A percentile compares a stretch with the other conserved stretches of the same genome.
These are phyloP conservation scores for Parasitella parasitica DNA, from an alignment of 371 early-diverging fungal genomes.

Conservation along the genomic window DNA sequence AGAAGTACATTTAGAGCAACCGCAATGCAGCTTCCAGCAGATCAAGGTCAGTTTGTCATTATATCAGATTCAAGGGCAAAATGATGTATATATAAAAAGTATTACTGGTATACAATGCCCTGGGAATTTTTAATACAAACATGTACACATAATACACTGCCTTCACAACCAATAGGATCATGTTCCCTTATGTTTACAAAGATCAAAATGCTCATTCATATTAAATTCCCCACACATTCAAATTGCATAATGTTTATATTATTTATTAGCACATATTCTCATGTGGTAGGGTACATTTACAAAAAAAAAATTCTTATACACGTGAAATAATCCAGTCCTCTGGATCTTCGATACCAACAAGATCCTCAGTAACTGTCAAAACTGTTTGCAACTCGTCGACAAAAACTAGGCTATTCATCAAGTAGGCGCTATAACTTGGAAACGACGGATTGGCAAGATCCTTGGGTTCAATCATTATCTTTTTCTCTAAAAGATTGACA, in stretches of 20 bases:
- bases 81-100: background rate
- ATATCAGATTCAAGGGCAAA: too few species aligned
- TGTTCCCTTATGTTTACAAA: background rate
- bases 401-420: conserved; percentile 37
- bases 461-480: conserved; percentile 19
- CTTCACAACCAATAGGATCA: background rate
- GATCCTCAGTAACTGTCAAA: conserved; percentile 22
- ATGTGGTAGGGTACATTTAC: too few species aligned
- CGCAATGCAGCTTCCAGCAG: too few species aligned
- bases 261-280: too few species aligned
- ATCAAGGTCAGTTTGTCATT: too few species aligned
- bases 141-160: background rate
- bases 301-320: too few species aligned
- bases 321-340: conserved; percentile 32
- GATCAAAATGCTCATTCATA: background rate
- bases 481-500: conserved; percentile 21
- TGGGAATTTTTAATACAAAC: background rate
- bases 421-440: conserved; percentile 32
- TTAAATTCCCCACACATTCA: too few species aligned
- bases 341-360: conserved; percentile 45
- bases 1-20: too few species aligned
- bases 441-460: conserved; percentile 34
- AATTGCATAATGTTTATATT: too few species aligned
- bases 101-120: background rate
- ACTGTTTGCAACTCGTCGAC: conserved; percentile 32